These are phyloP conservation scores for Phlegmacium glaucopus DNA, from an alignment of 768 basidiomycete species.

Conservation along the genomic window DNA sequence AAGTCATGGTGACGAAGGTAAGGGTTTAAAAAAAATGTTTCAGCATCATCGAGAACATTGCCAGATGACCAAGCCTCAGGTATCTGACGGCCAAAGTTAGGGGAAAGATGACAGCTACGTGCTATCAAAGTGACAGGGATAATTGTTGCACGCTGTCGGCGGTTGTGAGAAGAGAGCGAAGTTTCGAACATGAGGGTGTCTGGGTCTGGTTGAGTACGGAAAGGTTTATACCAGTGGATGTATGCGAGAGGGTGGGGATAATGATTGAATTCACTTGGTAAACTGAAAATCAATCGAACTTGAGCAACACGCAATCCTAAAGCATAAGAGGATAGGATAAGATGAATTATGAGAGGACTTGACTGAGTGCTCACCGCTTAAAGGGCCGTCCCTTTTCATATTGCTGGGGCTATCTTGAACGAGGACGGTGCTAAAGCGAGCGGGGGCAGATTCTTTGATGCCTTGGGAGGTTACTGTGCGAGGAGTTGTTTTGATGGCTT, in stretches of 20 bases:
- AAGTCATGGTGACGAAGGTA: conserved; percentile 28
- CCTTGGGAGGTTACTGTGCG: no score
- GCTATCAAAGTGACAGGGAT: conserved; percentile 4
- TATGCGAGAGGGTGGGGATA: not conserved
- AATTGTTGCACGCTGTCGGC: conserved; percentile 3
- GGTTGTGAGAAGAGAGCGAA: conserved; percentile 5
- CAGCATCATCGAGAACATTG: conserved; percentile 16
- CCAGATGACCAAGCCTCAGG: conserved; percentile 12
- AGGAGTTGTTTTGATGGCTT: no score
- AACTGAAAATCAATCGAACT: conserved; percentile 7
- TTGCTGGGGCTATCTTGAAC: not conserved
- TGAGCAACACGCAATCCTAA: conserved; percentile 5
- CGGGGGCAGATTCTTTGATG: no score
- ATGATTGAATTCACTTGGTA: not conserved
- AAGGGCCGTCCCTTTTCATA: not conserved
- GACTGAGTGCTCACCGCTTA: not conserved
- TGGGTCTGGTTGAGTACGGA: not conserved
- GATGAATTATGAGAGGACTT: not conserved
- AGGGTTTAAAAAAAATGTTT: conserved; percentile 25
- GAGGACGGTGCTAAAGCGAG: no score
- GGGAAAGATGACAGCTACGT: conserved; percentile 11
- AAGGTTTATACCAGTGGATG: conserved; percentile 11
- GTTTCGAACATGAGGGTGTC: conserved; percentile 2
- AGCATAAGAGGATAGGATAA: not conserved
- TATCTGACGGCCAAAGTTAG: conserved; percentile 5